Conservation (phyloP, 2,329 filamentous ascomycete genomes). For the Cercospora sp. region DNA sequence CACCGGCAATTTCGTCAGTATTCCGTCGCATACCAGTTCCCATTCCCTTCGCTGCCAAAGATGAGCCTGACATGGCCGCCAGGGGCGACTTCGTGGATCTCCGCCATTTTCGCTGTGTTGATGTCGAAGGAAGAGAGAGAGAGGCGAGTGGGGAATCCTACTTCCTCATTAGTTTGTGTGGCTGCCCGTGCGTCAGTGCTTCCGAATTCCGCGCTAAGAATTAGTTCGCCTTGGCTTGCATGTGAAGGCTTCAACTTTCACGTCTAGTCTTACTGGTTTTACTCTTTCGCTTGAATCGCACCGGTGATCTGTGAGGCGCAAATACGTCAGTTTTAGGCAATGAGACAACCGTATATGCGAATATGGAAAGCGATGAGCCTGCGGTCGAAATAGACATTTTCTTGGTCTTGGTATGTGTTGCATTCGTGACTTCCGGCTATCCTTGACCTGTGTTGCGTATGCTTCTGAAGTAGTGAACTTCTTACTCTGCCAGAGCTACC, state of each 20-base stretch:
- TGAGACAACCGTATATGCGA: too few relatives aligned
- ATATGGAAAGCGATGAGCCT: too few relatives aligned
- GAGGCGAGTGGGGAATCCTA: not conserved
- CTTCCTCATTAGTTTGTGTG: not conserved
- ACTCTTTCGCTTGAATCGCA: not conserved
- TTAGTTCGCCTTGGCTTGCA: not conserved
- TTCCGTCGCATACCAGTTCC: not conserved
- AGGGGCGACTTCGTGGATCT: constrained; percentile 8
- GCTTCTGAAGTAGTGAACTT: too few relatives aligned
- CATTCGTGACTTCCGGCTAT: too few relatives aligned
- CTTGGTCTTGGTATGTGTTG: too few relatives aligned
- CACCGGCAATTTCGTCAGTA: not conserved
- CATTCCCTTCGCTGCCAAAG: not conserved
- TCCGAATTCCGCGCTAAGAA: not conserved
- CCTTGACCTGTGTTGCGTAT: too few relatives aligned
- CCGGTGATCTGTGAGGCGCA: too few relatives aligned
- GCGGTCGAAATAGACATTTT: too few relatives aligned
- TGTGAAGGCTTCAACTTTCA: not conserved
- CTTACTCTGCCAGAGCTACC: too few relatives aligned
- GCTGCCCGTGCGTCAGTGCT: not conserved
- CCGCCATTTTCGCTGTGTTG: not conserved
- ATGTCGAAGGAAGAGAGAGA: not conserved
- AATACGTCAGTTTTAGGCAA: too few relatives aligned
- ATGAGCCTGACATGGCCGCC: constrained; percentile 20
- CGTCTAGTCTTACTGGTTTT: not conserved